Conservation (phyloP, 139 green algal species). For the Diplosphaera chodatii region DNA sequence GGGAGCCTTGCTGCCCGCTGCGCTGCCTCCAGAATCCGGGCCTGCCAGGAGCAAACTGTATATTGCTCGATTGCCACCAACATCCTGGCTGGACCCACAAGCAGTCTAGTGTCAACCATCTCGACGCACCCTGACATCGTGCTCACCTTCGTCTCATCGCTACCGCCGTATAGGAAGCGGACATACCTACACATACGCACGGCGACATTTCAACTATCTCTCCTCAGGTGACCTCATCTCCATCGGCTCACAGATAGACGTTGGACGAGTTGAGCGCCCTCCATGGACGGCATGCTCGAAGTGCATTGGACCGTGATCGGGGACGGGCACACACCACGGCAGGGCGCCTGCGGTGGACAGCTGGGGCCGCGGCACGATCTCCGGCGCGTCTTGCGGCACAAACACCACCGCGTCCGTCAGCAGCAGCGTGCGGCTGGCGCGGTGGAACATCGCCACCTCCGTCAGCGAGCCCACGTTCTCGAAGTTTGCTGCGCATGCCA, state of each 20-base stretch:
- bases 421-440: conserved; percentile 59
- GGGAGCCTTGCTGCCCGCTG: not conserved
- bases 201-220: too few species aligned
- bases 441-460: conserved; percentile 85
- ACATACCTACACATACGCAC: not conserved
- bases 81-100: too few species aligned
- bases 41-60: too few species aligned
- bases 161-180: not conserved
- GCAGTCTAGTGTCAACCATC: too few species aligned
- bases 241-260: too few species aligned
- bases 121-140: too few species aligned
- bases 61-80: too few species aligned
- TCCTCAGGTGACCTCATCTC: too few species aligned
- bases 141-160: not conserved
- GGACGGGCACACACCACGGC: not conserved
- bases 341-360: not conserved
- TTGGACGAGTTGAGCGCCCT: too few species aligned
- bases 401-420: conserved; percentile 83
- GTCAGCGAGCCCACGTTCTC: conserved; percentile 31
- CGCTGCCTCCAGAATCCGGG: not conserved
- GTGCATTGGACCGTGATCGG: too few species aligned
- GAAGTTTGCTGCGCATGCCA: not conserved
- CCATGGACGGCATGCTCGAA: too few species aligned
- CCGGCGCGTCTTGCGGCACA: conserved; percentile 46
- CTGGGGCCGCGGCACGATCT: not conserved